Base-by-base conservation (phyloP, 176 grass and related monocot species). In the Aegilops longissima region DNA sequence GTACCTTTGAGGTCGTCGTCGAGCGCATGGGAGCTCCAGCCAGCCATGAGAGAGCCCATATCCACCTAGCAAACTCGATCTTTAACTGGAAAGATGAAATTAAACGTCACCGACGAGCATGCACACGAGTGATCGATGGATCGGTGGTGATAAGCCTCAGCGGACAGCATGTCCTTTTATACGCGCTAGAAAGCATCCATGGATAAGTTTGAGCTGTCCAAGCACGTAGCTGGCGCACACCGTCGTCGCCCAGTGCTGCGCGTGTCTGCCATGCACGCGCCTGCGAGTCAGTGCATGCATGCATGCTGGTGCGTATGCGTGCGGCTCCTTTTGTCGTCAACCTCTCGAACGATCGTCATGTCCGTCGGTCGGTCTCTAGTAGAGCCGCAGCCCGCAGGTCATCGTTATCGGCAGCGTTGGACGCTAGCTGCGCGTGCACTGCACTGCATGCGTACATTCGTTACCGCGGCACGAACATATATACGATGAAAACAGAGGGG, bases 1-100 rank as follows among this genome's bases (percentile, higher is more conserved):
- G 5, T 76, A 92, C 93, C 90, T 91, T 77, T 87, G 44, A 61
- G 30, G 9, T 83, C 54, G 52, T 92, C 76, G 1, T 45, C 92
- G 13, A 92, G 58, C 81, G 86, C 83, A 0, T 66, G 82, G 9
- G 96, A 91, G 79, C 81, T 90, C 96, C 96, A 98, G 40, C 96
- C 96, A 65, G 93, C 88, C 93, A 96, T 94, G 35, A 98, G 93
- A 65, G 96, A 98, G 6, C 96, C 96, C 96, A 98, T 98, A 12
- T 52, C 71, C 12, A 27, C 24, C 71, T 35, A 35, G 67, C 4
- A 17, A 17, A 52, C 70, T 44, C 11, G 70, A 45, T 16, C 13
- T 52, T 52, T 52, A 52, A 17, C 49, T 52, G 14, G 49, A n/a
- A 7, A 47, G 12, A 12, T 47, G 44, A 13, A 47, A 16, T 30